Base-by-base conservation (phyloP, 1,284 basidiomycete species). In the Neotropicomus parvogracilis region DNA sequence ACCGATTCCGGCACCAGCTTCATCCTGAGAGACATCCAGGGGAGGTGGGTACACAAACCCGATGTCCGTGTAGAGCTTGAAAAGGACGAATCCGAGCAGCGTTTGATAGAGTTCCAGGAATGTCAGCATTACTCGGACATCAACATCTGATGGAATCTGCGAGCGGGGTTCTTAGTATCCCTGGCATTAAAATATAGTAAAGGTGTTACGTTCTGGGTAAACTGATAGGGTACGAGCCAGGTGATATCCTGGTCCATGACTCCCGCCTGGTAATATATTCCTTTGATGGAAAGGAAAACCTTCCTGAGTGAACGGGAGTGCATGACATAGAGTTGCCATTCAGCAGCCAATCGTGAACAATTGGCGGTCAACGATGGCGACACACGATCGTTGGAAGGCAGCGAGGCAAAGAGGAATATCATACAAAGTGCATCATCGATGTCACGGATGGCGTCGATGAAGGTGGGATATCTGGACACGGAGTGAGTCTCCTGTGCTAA, bases 21-120 rank as follows among this genome's bases (percentile, higher is more conserved):
- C 94, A 59, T 97, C 92, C 69, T 91, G 91, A 58, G 78, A 79
- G 17, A 74, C 66, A 62, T 99, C 94, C 47, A 98, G 70, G 19
- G 91, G 89, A 3, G 97, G 97, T 19, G 97, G 97, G 66, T 99
- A 99, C 31, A 95, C 84, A 34, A 99, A 78, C 57, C 91, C 91
- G 45, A 81, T 81, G 63, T 97, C 94, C n/a, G 90, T 88, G 73
- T 95, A 99, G 19, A 99, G 81, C 72, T 97, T 97, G 82, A 93
- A 99, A 63, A 97, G 86, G 12, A 95, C 88, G 62, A 99, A 99
- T 16, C 93, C 91, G 38, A 97, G 83, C 12, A 98, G 73, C 1
- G 95, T 99, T 71, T 99, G 95, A 71, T 99, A 99, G 9, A 99
- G 80, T 69, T 99, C 97, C 62, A 99, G 74, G 78, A 99, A 99